These are phyloP conservation scores for Tephrocybe sp. DNA, from an alignment of 768 basidiomycete genomes.

Conservation along the genomic window DNA sequence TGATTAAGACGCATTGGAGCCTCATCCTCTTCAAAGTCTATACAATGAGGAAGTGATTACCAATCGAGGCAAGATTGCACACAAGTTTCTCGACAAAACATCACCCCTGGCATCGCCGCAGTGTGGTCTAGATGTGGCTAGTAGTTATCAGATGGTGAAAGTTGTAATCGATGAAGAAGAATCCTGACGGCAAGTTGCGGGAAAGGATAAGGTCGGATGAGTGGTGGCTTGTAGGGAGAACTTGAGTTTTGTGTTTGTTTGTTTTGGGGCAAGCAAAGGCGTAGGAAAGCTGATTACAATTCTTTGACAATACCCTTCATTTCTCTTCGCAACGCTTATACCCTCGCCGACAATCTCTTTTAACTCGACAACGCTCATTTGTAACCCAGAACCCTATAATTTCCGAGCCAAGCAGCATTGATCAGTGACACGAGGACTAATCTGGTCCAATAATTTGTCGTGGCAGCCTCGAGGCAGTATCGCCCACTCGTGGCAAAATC, in stretches of 20 bases:
- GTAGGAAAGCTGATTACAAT: constrained; percentile 10
- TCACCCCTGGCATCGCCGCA: not conserved
- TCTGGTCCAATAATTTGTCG: constrained; percentile 15
- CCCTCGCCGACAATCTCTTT: constrained; percentile 7
- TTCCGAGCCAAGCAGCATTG: constrained; percentile 8
- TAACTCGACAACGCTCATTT: constrained; percentile 19
- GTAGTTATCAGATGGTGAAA: constrained; percentile 8
- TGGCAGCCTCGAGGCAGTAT: constrained; percentile 23
- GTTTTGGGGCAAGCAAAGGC: constrained; percentile 12
- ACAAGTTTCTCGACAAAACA: not conserved
- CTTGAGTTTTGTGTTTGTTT: constrained; percentile 10
- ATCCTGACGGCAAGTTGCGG: not conserved
- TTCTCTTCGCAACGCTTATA: constrained; percentile 2
- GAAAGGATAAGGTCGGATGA: too few relatives aligned
- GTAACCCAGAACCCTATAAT: constrained; percentile 13
- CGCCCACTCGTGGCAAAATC: constrained; percentile 21
- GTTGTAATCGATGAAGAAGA: constrained; percentile 5
- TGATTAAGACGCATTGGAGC: too few relatives aligned
- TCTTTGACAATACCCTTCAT: not conserved
- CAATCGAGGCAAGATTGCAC: too few relatives aligned
- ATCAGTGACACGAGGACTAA: constrained; percentile 17
- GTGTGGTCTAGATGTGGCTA: not conserved
- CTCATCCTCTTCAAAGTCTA: too few relatives aligned
- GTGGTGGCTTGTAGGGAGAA: too few relatives aligned
- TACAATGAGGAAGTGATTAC: too few relatives aligned